Percentiles rank a stretch among this genome's conserved stretches.
phyloP scores from a whole-genome alignment of 73 alveolate species.

The Uronychia setigera region DNA sequence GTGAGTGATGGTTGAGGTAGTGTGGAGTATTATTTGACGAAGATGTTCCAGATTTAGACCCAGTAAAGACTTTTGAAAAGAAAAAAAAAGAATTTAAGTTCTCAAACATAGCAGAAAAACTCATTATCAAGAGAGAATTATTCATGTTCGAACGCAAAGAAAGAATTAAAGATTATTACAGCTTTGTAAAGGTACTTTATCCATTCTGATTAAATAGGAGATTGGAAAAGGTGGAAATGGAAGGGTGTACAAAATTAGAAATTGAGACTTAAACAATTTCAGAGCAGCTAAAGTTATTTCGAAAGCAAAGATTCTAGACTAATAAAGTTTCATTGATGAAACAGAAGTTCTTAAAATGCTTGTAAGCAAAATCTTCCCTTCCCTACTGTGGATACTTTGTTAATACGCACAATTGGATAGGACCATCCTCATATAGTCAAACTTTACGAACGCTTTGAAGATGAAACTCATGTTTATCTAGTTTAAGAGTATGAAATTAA shows the following conservation, averaged over 20 bases:
- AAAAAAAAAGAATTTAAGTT: too few relatives aligned
- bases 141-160: neutral
- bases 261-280: neutral
- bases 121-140: neutral
- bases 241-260: neutral
- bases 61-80: too few relatives aligned
- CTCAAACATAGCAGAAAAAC: neutral
- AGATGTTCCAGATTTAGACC: too few relatives aligned
- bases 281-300: neutral
- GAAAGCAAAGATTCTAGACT: neutral
- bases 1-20: too few relatives aligned
- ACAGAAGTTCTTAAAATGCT: neutral
- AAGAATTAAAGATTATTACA: neutral
- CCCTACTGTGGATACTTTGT: too few relatives aligned
- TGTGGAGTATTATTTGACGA: too few relatives aligned
- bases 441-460: neutral
- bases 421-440: neutral
- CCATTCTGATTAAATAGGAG: neutral
- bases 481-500: slow-evolving; percentile 9
- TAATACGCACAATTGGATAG: neutral
- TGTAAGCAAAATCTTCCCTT: too few relatives aligned
- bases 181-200: neutral
- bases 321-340: neutral
- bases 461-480: slow-evolving; percentile 6
- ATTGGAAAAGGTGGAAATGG: neutral